These are phyloP conservation scores for Allium sativum DNA, from an alignment of 106 monocot genomes.

Conservation along the genomic window DNA sequence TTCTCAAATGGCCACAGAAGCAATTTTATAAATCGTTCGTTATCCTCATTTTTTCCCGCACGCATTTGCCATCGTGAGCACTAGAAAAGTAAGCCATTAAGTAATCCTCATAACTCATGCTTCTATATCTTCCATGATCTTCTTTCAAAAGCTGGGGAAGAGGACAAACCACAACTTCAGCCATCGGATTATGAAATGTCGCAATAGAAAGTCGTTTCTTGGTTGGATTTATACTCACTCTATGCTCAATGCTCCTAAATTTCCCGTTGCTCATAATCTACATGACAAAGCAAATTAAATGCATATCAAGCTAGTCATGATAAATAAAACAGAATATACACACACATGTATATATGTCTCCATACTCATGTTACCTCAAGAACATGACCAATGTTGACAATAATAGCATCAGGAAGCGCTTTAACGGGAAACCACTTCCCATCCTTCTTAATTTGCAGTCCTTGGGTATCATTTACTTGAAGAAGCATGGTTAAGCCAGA, in stretches of 20 bases:
- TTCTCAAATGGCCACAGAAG: no score
- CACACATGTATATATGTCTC: background rate
- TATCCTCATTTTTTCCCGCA: background rate
- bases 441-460: conserved; percentile 34
- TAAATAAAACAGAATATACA: background rate
- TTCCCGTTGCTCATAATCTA: conserved; percentile 48
- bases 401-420: conserved; percentile 19
- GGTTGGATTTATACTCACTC: conserved; percentile 22
- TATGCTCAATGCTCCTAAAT: conserved; percentile 45
- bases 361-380: background rate
- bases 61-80: conserved; percentile 28
- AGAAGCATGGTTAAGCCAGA: conserved; percentile 26
- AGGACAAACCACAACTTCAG: conserved; percentile 11
- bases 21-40: background rate
- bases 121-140: conserved; percentile 13
- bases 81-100: conserved; percentile 11
- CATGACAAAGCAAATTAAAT: background rate
- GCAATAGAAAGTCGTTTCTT: conserved; percentile 30
- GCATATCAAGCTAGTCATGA: background rate
- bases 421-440: conserved; percentile 27
- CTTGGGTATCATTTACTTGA: conserved; percentile 31
- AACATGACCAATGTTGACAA: conserved; percentile 1
- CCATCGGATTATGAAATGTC: conserved; percentile 11
- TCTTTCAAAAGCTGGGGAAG: conserved; percentile 15
- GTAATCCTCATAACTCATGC: conserved; percentile 14